Percentiles rank a stretch among this genome's conserved stretches.
These are phyloP conservation scores for Ceratobasidium sp. DNA, from an alignment of 1,284 basidiomycete genomes.

Conservation along the genomic window DNA sequence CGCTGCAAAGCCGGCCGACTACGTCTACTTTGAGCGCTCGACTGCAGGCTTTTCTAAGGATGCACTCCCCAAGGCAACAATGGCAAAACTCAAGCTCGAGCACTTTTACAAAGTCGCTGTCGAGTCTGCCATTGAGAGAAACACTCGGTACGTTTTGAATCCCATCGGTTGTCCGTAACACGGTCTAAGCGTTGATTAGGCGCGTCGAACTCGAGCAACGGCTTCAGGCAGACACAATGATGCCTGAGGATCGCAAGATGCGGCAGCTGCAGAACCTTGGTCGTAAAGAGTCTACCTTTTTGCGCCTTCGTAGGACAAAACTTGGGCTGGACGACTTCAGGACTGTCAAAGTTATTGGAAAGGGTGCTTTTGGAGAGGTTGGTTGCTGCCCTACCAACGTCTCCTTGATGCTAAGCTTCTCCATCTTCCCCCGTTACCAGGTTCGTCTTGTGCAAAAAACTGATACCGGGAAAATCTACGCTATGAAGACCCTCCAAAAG, in stretches of 20 bases:
- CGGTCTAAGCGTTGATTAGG: constrained; percentile 55
- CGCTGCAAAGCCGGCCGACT: constrained; percentile 56
- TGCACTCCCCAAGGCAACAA: constrained; percentile 89
- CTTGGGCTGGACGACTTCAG: constrained; percentile 93
- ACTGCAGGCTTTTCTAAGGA: constrained; percentile 84
- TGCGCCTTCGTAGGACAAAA: constrained; percentile 89
- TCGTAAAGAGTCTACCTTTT: constrained; percentile 88
- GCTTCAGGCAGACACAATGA: constrained; percentile 74
- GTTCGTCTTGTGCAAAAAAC: constrained; percentile 95
- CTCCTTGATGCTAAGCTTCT: constrained; percentile 25
- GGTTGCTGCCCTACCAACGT: constrained; percentile 44
- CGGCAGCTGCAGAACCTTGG: constrained; percentile 91
- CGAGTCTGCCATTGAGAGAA: constrained; percentile 88
- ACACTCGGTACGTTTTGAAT: constrained; percentile 66
- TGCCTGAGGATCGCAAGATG: constrained; percentile 85
- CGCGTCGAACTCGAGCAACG: constrained; percentile 92
- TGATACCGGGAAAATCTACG: constrained; percentile 97
- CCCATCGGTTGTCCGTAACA: neutral
- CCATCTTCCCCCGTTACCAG: constrained; percentile 53
- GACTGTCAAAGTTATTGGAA: constrained; percentile 98
- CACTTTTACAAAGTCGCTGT: constrained; percentile 97
- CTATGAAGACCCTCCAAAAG: constrained; percentile 99
- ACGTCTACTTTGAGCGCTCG: constrained; percentile 95
- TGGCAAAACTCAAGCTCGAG: constrained; percentile 96
- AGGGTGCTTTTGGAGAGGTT: constrained; percentile 97